Evolutionary conservation across 2,329 filamentous ascomycete species (phyloP).

Genomic region (Ilyonectria mors-panacis): DNA sequence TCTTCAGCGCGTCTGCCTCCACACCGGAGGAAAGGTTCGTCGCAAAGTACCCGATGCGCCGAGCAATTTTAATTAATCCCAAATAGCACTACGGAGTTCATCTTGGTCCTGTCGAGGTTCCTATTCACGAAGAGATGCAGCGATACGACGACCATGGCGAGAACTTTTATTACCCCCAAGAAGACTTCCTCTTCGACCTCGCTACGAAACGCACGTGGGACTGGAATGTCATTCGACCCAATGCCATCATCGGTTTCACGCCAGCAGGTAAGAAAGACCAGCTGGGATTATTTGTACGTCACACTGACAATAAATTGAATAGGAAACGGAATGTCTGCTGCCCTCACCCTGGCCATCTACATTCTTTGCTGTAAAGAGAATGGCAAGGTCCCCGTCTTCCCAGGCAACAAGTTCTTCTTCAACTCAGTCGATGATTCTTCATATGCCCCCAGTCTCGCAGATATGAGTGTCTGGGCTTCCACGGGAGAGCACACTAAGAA

Average conservation of each 20-base stretch:
- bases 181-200: conserved; percentile 35
- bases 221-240: conserved; percentile 37
- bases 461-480: conserved; percentile 32
- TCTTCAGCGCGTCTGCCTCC: conserved; percentile 34
- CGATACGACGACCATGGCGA: conserved; percentile 37
- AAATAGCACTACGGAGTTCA: conserved; percentile 36
- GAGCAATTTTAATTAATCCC: not conserved
- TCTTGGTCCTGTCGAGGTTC: conserved; percentile 36
- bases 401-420: conserved; percentile 37
- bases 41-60: not conserved
- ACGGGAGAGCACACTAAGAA: conserved; percentile 30
- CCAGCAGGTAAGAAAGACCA: conserved; percentile 25
- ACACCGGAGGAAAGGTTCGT: conserved; percentile 37
- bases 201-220: conserved; percentile 34
- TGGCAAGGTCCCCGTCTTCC: conserved; percentile 30
- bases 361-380: conserved; percentile 34
- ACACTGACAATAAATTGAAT: not conserved
- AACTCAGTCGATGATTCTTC: conserved; percentile 33
- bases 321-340: conserved; percentile 40
- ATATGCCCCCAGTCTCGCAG: conserved; percentile 34
- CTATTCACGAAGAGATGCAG: conserved; percentile 34
- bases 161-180: conserved; percentile 38
- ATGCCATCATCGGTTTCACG: conserved; percentile 38
- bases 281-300: not conserved
- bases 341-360: conserved; percentile 35